phyloP scores from a whole-genome alignment of 2,329 filamentous ascomycete genomes.

The Diaporthe sp. region DNA sequence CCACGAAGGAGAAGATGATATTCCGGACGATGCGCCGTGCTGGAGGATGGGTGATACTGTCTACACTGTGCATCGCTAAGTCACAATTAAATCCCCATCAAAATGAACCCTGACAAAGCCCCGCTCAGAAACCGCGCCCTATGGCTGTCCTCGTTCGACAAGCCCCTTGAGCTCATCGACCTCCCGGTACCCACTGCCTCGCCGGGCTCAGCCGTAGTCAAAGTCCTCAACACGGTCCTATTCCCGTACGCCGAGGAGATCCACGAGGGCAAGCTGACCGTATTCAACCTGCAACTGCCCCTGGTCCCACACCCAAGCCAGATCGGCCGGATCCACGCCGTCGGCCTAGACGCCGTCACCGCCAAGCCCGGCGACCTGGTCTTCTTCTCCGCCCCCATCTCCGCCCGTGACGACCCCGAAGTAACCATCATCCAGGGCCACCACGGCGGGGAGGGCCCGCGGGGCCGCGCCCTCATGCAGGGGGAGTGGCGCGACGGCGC shows the following conservation, averaged over 20 bases:
- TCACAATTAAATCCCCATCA: neutral
- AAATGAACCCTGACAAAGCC: neutral
- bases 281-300: constrained; percentile 1
- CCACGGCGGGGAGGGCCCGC: neutral
- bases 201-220: neutral
- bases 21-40: neutral
- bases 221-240: neutral
- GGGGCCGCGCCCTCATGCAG: constrained; percentile 11
- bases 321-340: neutral
- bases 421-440: neutral
- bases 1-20: neutral
- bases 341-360: neutral
- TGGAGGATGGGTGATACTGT: neutral
- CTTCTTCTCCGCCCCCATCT: neutral
- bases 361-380: constrained; percentile 1
- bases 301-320: neutral
- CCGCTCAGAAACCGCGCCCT: neutral
- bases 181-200: neutral
- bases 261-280: neutral
- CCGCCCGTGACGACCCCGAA: neutral
- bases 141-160: constrained; percentile 1
- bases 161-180: neutral
- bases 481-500: constrained; percentile 26
- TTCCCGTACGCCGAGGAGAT: neutral
- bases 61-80: neutral